Conservation (phyloP, 768 basidiomycete species). For the Hortiboletus campestris region DNA sequence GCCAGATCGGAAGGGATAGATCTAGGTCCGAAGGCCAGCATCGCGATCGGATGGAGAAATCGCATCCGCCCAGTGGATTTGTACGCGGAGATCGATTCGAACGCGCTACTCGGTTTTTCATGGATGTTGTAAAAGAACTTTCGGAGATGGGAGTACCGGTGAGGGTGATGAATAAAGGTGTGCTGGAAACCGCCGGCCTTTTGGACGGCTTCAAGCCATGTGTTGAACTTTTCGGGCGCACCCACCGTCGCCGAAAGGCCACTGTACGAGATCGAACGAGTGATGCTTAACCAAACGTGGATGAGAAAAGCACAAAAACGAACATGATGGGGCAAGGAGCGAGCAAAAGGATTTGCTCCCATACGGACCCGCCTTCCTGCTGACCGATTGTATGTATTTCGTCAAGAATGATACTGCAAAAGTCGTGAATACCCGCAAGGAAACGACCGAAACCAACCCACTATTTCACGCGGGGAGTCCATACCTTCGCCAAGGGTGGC, state of each 20-base stretch:
- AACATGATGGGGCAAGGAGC: conserved; percentile 74
- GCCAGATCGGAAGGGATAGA: conserved; percentile 60
- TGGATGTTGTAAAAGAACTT: conserved; percentile 57
- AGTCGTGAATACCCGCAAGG: not conserved
- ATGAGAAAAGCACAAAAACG: conserved; percentile 19
- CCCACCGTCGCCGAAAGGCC: conserved; percentile 75
- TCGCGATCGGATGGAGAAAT: conserved; percentile 64
- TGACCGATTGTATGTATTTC: conserved; percentile 66
- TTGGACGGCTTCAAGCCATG: conserved; percentile 65
- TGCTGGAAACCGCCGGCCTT: conserved; percentile 56
- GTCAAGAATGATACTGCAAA: conserved; percentile 57
- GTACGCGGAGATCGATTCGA: conserved; percentile 40
- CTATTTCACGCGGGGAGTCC: conserved; percentile 66
- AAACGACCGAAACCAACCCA: conserved; percentile 19
- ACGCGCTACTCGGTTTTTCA: conserved; percentile 3
- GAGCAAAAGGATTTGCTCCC: conserved; percentile 73
- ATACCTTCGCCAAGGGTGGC: conserved; percentile 55
- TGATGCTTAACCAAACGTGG: not conserved
- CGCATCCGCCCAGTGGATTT: conserved; percentile 39
- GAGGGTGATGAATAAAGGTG: conserved; percentile 58
- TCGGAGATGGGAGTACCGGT: conserved; percentile 72
- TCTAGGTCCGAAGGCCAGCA: conserved; percentile 52
- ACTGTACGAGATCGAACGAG: conserved; percentile 29
- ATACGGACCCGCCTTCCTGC: conserved; percentile 64
- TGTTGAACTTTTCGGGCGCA: conserved; percentile 59